Evolutionary conservation across 2,329 filamentous ascomycete species (phyloP), one percentile per base, ranked within the genome.

Genomic region (Didymella pinodella): DNA sequence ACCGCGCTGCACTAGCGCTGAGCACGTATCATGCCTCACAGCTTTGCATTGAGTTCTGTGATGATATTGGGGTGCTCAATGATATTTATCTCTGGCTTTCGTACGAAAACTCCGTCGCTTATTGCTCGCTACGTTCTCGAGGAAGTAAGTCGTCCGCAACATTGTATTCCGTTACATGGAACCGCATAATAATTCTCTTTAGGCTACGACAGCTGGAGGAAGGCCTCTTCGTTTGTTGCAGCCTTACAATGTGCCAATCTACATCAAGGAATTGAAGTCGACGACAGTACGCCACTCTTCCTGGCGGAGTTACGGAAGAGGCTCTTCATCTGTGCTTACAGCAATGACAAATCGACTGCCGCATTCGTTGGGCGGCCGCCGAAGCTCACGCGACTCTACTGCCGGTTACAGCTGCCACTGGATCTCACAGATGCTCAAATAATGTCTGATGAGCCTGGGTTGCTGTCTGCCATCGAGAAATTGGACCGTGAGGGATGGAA

Each of bases 321-420:
- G 14, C 57, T 73, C 4, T 76, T 77, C 48, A 63, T 70, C 7
- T 70, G 62, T 44, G 66, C 65, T 1, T 78, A 76, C 45, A 66
- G 68, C 2, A 73, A 72, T 8, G 85, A 88, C 65, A 86, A 86
- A 43, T 79, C 79, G 8, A 73, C 78, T 0, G 80, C 83, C 0
- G 78, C 82, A 0, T 86, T 86, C 45, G 80, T 81, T 0, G 86
- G 86, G 0, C 75, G 85, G 0, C 86, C 86, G 0, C 86, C 85
- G 0, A 69, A 82, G 2, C 68, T 86, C 5, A 79, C 80, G 11
- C 79, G 84, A 29, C 80, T 83, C 1, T 88, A 86, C 65, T 83
- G 81, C 46, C 80, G 80, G 7, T 80, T 85, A 1, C 83, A 85
- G 16, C 67, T 82, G 2, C 85, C 86, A 0, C 73, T 88, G 0